Percentiles rank a stretch among this genome's conserved stretches.
Evolutionary conservation across 495 filamentous ascomycete species (phyloP).

Genomic region (Neurospora sublineolata): DNA sequence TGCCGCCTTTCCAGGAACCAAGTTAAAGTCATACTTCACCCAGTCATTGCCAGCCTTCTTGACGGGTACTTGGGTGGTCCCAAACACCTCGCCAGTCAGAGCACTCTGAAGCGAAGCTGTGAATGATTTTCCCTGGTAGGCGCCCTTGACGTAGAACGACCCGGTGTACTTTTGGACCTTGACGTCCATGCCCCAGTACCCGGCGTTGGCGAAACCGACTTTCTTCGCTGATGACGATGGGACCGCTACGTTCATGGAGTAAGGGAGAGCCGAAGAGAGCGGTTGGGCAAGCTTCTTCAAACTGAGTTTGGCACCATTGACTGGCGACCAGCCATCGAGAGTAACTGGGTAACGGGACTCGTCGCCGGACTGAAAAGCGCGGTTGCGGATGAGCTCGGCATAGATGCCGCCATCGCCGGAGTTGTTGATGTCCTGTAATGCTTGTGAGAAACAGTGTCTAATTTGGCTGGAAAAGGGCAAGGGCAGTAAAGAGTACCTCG

Average conservation of each 20-base stretch:
- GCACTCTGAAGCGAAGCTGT: conserved; percentile 36
- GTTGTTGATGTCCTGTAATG: conserved; percentile 53
- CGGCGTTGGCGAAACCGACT: conserved; percentile 47
- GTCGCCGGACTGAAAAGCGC: conserved; percentile 46
- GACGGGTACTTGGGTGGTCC: conserved; percentile 26
- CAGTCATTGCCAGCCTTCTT: conserved; percentile 24
- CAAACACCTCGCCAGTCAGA: conserved; percentile 36
- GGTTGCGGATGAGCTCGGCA: conserved; percentile 60
- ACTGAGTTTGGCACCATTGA: conserved; percentile 39
- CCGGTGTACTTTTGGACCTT: conserved; percentile 39
- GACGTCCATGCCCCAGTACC: conserved; percentile 53
- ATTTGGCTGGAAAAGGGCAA: neutral
- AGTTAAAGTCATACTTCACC: conserved; percentile 38
- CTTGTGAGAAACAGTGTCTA: neutral
- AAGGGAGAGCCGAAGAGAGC: conserved; percentile 43
- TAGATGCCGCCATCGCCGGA: conserved; percentile 70
- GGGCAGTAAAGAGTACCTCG: conserved; percentile 14
- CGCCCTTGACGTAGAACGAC: conserved; percentile 45
- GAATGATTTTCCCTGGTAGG: conserved; percentile 26
- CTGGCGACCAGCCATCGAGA: conserved; percentile 42
- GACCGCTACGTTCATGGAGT: conserved; percentile 45
- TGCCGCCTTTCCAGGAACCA: conserved; percentile 31
- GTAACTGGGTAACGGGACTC: conserved; percentile 21
- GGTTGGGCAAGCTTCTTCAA: conserved; percentile 36
- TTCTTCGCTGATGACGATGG: conserved; percentile 12